phyloP scores from a whole-genome alignment of 306 rosid genomes.

The Argentina anserina region DNA sequence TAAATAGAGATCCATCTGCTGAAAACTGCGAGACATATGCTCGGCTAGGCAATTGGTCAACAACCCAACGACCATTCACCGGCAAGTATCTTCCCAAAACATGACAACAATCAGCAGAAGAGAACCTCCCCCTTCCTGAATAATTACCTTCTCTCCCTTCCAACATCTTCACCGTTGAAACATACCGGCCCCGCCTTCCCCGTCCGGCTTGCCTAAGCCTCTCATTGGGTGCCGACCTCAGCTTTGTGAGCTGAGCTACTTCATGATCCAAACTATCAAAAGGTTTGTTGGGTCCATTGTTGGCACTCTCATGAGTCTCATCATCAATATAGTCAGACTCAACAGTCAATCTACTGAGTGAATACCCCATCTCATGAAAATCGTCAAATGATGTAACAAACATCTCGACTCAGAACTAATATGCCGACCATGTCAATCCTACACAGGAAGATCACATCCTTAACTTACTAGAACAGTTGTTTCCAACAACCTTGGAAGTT shows the following conservation, averaged over 20 bases:
- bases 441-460: background rate
- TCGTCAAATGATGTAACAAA: conserved; percentile 39
- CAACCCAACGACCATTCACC: conserved; percentile 77
- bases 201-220: conserved; percentile 39
- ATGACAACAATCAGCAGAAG: conserved; percentile 86
- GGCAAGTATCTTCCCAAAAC: conserved; percentile 86
- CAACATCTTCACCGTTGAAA: conserved; percentile 88
- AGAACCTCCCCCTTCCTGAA: conserved; percentile 86
- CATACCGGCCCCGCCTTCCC: conserved; percentile 49
- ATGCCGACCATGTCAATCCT: conserved; percentile 31
- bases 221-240: conserved; percentile 67
- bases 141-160: conserved; percentile 81
- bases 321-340: conserved; percentile 47
- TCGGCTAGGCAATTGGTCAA: conserved; percentile 68
- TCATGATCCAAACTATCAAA: conserved; percentile 58
- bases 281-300: conserved; percentile 30
- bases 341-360: conserved; percentile 68
- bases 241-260: conserved; percentile 64
- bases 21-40: conserved; percentile 94
- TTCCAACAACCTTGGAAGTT: background rate
- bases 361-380: conserved; percentile 70
- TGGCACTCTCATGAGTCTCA: conserved; percentile 25
- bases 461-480: background rate
- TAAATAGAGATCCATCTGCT: conserved; percentile 79
- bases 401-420: conserved; percentile 33